Evolutionary conservation across 768 basidiomycete species (phyloP), one percentile per base, ranked within the genome.

Genomic region (Russula sp.): DNA sequence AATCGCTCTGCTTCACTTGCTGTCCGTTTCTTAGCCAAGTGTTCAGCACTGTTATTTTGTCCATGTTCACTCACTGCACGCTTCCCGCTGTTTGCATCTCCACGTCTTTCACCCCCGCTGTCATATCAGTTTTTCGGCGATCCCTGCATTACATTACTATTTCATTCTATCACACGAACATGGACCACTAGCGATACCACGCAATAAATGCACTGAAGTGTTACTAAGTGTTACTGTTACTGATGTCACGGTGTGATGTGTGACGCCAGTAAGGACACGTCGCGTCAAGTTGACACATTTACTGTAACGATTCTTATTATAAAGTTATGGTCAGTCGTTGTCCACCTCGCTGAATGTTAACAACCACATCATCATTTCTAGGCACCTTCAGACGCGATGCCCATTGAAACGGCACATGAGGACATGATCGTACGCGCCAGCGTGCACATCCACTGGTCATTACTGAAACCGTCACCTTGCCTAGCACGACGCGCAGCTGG

Each of bases 401-500:
- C 86, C 61, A 89, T 99, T 55, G 96, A 99, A 76, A 98, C 96
- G 1, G 87, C 89, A 18, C 96, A 99, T 74, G 93, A 96, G 75
- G 97, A 98, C 77, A 97, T 98, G 93, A 98, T 98, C 69, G 96
- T 97, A 76, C 67, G 92, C 78, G 62, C 38, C 24, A 48, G 59
- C n/a, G 26, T 13, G 28, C 53, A 57, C 36, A 16, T 38, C 16
- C 18, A 18, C 22, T 7, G 20, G 10, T 32, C 36, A 40, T 14
- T 22, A 24, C 26, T 52, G 57, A 57, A 13, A 14, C 40, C 3
- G 24, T 14, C 38, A 34, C 51, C 9, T 34, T 48, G 59, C 42
- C 18, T 57, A 97, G 95, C 96, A 98, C 74, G 97, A 99, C 74
- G 95, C 96, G 22, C 97, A 98, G 71, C 79, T 99, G 22, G 96